phyloP scores from a whole-genome alignment of 2,329 filamentous ascomycete species.

The Chrysosporium keratinophilum region DNA sequence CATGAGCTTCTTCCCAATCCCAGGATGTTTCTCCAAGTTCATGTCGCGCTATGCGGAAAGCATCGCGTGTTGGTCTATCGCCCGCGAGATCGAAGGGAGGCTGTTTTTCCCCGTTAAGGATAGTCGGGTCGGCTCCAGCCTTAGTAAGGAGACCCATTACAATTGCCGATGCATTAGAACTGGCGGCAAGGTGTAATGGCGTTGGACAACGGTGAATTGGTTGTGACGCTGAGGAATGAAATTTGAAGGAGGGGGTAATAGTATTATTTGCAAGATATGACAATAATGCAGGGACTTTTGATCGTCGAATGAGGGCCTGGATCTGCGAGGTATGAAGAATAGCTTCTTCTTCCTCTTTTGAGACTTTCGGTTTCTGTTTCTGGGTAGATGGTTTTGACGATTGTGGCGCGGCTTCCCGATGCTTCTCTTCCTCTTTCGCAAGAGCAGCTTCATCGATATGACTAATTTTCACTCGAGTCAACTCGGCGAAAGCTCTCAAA shows the following conservation, averaged over 20 bases:
- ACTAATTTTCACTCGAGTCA: constrained; percentile 78
- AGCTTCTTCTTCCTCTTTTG: constrained; percentile 74
- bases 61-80: constrained; percentile 74
- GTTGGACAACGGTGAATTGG: constrained; percentile 72
- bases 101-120: constrained; percentile 64
- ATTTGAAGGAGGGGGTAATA: constrained; percentile 61
- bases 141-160: constrained; percentile 66
- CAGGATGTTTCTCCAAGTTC: constrained; percentile 68
- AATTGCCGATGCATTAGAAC: constrained; percentile 67
- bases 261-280: constrained; percentile 72
- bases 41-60: constrained; percentile 76
- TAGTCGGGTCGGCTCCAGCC: constrained; percentile 61
- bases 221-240: constrained; percentile 56
- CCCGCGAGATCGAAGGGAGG: constrained; percentile 79
- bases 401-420: constrained; percentile 32
- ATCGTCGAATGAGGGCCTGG: constrained; percentile 75
- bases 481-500: constrained; percentile 86
- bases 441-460: constrained; percentile 61
- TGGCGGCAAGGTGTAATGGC: constrained; percentile 73
- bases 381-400: constrained; percentile 28
- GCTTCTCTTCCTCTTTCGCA: constrained; percentile 41
- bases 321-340: constrained; percentile 79
- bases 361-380: constrained; percentile 48
- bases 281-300: constrained; percentile 76
- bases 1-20: constrained; percentile 65